These are phyloP conservation scores for Xylaria sp. DNA, from an alignment of 2,329 filamentous ascomycete species.

Conservation along the genomic window DNA sequence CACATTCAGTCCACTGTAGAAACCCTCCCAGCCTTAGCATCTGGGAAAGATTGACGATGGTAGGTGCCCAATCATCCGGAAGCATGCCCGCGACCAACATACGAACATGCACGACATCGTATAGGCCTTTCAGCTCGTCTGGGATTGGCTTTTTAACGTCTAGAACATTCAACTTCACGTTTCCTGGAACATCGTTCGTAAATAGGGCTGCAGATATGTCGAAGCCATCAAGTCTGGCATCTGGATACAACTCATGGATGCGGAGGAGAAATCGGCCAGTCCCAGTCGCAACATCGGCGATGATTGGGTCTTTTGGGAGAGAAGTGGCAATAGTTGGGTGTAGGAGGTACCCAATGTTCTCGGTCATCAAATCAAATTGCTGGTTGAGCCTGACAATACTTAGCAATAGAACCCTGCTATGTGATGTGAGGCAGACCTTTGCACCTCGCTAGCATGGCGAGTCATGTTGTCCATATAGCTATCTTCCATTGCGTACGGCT, in stretches of 20 bases:
- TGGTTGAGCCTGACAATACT: no score
- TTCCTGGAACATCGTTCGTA: not conserved
- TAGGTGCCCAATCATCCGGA: slow-evolving; percentile 19
- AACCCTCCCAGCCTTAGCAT: slow-evolving; percentile 27
- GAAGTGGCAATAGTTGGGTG: no score
- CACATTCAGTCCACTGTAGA: slow-evolving; percentile 24
- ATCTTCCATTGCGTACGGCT: no score
- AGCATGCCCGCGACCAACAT: slow-evolving; percentile 25
- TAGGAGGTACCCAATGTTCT: no score
- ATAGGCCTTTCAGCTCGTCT: slow-evolving; percentile 18
- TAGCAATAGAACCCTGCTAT: no score
- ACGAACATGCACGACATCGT: slow-evolving; percentile 26
- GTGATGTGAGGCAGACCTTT: no score
- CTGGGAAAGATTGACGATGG: slow-evolving; percentile 12
- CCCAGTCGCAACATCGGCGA: slow-evolving; percentile 2
- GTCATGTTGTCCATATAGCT: no score
- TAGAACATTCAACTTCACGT: not conserved
- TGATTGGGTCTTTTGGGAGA: not conserved
- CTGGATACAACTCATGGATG: not conserved
- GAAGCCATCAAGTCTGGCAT: not conserved
- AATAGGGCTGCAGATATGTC: slow-evolving; percentile 9
- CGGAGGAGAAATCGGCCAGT: not conserved
- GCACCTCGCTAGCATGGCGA: no score
- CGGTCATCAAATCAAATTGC: no score
- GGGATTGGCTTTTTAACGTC: slow-evolving; percentile 27